Percentiles rank a stretch among this genome's conserved stretches.
Evolutionary conservation across 805 yeast species (phyloP).

Genomic region (Yarrowia divulgata): DNA sequence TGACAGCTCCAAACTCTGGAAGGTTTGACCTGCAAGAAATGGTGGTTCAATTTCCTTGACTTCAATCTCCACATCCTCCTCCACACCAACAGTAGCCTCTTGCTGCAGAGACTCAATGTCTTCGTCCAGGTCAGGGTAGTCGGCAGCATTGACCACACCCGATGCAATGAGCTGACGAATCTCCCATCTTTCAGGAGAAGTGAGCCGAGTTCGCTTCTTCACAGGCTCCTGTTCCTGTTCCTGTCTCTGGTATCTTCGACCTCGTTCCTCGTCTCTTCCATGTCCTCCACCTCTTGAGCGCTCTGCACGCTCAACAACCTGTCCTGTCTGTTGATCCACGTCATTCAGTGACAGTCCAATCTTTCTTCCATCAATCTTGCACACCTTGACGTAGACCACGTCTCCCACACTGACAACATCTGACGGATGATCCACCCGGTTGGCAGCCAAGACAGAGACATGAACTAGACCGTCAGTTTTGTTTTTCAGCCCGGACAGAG

Average conservation of each 20-base stretch:
- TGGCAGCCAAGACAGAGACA: constrained; percentile 65
- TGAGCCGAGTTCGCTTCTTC: constrained; percentile 56
- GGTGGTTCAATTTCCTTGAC: constrained; percentile 72
- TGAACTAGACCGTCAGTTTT: constrained; percentile 69
- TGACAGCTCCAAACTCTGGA: constrained; percentile 52
- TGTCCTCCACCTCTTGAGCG: constrained; percentile 8
- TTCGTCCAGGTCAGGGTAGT: constrained; percentile 68
- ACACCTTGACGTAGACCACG: constrained; percentile 68
- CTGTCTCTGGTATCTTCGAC: not conserved
- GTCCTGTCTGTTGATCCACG: constrained; percentile 75
- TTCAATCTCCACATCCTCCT: constrained; percentile 73
- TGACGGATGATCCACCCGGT: constrained; percentile 62
- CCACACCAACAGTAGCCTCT: constrained; percentile 52
- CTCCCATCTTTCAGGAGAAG: constrained; percentile 94
- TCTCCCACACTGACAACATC: constrained; percentile 67
- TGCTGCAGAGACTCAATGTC: constrained; percentile 50
- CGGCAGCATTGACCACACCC: constrained; percentile 72
- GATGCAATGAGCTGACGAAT: constrained; percentile 80
- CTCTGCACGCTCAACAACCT: constrained; percentile 42
- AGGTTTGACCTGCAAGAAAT: constrained; percentile 67
- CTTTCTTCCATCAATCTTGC: constrained; percentile 53
- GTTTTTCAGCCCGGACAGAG: constrained; percentile 54
- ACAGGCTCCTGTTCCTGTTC: not conserved
- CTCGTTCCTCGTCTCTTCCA: constrained; percentile 37
- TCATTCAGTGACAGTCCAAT: constrained; percentile 72